These are phyloP conservation scores for Microdochium nivale DNA, from an alignment of 2,329 filamentous ascomycete genomes.

Conservation along the genomic window DNA sequence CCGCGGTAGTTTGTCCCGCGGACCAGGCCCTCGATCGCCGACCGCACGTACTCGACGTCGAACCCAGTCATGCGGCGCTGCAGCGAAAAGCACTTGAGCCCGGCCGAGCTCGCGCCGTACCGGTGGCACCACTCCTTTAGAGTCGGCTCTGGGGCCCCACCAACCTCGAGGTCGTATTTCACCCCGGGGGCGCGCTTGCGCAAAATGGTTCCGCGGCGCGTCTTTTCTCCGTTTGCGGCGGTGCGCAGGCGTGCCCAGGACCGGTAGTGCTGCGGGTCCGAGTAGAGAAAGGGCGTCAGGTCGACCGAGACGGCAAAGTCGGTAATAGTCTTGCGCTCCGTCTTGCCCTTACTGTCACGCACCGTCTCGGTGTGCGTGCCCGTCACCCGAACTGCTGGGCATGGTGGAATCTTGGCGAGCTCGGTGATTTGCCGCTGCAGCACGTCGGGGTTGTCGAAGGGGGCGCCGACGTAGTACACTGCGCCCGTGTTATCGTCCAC, in stretches of 20 bases:
- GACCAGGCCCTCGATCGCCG: constrained; percentile 47
- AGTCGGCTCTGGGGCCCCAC: constrained; percentile 23
- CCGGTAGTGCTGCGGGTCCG: constrained; percentile 27
- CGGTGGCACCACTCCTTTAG: constrained; percentile 59
- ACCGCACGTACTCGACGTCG: constrained; percentile 43
- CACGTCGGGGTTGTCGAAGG: constrained; percentile 33
- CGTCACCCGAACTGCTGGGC: constrained; percentile 40
- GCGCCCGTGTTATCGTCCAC: constrained; percentile 22
- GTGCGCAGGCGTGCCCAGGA: constrained; percentile 38
- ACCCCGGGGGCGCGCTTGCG: constrained; percentile 23
- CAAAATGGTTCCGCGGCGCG: constrained; percentile 55
- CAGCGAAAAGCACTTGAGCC: constrained; percentile 48
- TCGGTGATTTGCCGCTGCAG: constrained; percentile 34
- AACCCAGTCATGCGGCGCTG: constrained; percentile 48
- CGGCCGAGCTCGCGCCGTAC: constrained; percentile 50
- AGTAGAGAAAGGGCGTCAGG: constrained; percentile 48
- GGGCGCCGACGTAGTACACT: constrained; percentile 33
- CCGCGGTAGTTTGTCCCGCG: constrained; percentile 61
- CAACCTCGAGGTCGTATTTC: constrained; percentile 35
- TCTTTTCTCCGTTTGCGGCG: constrained; percentile 49
- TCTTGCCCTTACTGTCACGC: constrained; percentile 32
- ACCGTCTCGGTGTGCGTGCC: constrained; percentile 43
- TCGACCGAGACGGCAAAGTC: constrained; percentile 55
- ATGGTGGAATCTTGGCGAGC: constrained; percentile 39
- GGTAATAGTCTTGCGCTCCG: constrained; percentile 34